Percentiles rank a stretch among this genome's conserved stretches.
Conservation (phyloP, 2,329 filamentous ascomycete species). For the Fusarium pilosicola region DNA sequence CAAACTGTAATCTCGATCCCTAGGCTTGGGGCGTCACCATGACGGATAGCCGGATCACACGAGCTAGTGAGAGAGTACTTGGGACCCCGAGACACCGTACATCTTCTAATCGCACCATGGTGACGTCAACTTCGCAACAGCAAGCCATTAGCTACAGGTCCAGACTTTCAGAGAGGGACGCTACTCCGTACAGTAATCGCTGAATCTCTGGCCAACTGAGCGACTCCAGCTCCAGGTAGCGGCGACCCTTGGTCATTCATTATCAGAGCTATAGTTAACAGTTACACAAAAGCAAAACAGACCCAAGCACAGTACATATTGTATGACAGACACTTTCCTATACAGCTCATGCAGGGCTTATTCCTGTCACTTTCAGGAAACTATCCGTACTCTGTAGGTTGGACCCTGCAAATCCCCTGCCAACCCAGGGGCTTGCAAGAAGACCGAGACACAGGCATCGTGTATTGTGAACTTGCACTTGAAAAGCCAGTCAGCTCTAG, state of each 20-base stretch:
- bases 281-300: conserved; percentile 9
- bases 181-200: neutral
- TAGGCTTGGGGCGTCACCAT: conserved; percentile 37
- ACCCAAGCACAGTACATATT: neutral
- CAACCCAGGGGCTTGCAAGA: conserved; percentile 10
- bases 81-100: conserved; percentile 35
- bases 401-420: conserved; percentile 32
- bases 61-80: conserved; percentile 19
- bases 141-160: conserved; percentile 21
- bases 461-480: neutral
- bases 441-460: neutral
- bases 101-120: conserved; percentile 37
- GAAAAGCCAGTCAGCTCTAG: neutral
- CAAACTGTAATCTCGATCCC: conserved; percentile 47
- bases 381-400: conserved; percentile 3
- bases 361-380: conserved; percentile 17
- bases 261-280: neutral
- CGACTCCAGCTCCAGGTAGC: conserved; percentile 14
- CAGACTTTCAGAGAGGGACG: conserved; percentile 14
- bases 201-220: neutral
- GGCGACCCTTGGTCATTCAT: conserved; percentile 1
- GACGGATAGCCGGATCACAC: conserved; percentile 36
- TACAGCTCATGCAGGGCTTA: conserved; percentile 33
- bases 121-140: conserved; percentile 42
- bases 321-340: conserved; percentile 17